Base-by-base conservation (phyloP, 176 grass and related monocot species). In the Alopecurus myosuroides region DNA sequence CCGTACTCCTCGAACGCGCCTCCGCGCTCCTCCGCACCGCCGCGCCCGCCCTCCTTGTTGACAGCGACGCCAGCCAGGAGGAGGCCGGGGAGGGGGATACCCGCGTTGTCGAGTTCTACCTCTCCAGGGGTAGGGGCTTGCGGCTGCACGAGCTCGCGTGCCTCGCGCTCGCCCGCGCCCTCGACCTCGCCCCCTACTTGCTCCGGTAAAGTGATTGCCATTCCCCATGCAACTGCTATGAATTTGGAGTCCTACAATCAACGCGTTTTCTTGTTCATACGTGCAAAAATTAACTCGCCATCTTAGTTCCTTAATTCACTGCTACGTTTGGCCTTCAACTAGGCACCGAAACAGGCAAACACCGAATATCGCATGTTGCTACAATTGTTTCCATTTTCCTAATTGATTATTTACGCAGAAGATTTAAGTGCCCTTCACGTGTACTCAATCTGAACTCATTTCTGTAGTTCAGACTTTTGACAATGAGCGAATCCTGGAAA, bases 61-160 rank as follows among this genome's bases (percentile, higher is more conserved):
- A 94, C 26, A 81, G 65, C 12, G 49, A 39, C 14, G 52, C 82
- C 19, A 70, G 30, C 66, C 41, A 51, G 17, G 92, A 89, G 70
- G 89, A 98, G 55, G 88, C 89, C 2, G 87, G 85, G 53, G 93
- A 95, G 74, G 87, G 72, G 62, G 77, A 92, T 52, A 8, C 55
- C 25, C 63, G 76, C 18, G 89, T 98, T 58, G 56, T 92, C 36
- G 91, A 95, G 80, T 98, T 98, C 86, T 98, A 98, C 89, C 82
- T 92, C 20, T 86, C 72, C 5, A 87, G 85, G 74, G 74, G 74
- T n/a, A 98, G 91, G 77, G 87, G 91, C 53, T 71, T 98, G 77
- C 85, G 96, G 87, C 93, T 98, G 77, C 96, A 95, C 80, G 96
- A 98, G 81, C 39, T 94, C 56, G 81, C 88, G 36, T 94, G 89